Evolutionary conservation across 805 yeast genomes (phyloP).

Genomic region (Candida ipomoeae): DNA sequence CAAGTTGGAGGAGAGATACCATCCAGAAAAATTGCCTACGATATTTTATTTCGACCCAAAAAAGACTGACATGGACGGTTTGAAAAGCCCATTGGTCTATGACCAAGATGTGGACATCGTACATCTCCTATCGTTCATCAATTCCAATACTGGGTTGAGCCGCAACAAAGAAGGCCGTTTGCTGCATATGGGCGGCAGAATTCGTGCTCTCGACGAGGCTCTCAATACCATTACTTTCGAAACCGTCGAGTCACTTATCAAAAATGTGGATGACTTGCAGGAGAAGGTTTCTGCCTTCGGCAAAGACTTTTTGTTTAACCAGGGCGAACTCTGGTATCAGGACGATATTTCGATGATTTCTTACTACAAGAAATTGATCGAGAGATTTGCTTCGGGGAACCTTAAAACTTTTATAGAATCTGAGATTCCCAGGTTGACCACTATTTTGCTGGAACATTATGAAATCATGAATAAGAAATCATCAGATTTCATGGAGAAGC

Average conservation of each 20-base stretch:
- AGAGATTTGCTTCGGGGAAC: conserved; percentile 44
- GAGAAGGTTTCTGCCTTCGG: conserved; percentile 12
- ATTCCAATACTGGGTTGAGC: conserved; percentile 24
- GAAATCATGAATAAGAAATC: conserved; percentile 37
- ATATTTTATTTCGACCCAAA: conserved; percentile 44
- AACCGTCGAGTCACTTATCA: conserved; percentile 4
- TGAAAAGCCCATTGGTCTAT: conserved; percentile 25
- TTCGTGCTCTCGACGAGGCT: conserved; percentile 19
- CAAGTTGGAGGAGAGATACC: conserved; percentile 24
- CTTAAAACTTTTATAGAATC: conserved; percentile 30
- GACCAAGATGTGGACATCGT: conserved; percentile 22
- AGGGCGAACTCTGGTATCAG: conserved; percentile 10
- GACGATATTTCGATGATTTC: conserved; percentile 25
- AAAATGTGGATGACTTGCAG: conserved; percentile 9
- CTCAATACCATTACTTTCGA: conserved; percentile 2
- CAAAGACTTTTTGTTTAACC: conserved; percentile 10
- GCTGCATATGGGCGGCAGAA: conserved; percentile 29
- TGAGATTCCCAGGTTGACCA: conserved; percentile 35
- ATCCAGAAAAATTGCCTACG: conserved; percentile 49
- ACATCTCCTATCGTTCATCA: conserved; percentile 24
- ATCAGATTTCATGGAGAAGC: conserved; percentile 47
- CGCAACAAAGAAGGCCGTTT: conserved; percentile 33
- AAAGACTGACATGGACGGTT: conserved; percentile 20
- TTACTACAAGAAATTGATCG: conserved; percentile 48
- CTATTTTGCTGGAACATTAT: conserved; percentile 33